Conservation (phyloP, 1,284 basidiomycete genomes). For the Cystobasidiaceae sp. region DNA sequence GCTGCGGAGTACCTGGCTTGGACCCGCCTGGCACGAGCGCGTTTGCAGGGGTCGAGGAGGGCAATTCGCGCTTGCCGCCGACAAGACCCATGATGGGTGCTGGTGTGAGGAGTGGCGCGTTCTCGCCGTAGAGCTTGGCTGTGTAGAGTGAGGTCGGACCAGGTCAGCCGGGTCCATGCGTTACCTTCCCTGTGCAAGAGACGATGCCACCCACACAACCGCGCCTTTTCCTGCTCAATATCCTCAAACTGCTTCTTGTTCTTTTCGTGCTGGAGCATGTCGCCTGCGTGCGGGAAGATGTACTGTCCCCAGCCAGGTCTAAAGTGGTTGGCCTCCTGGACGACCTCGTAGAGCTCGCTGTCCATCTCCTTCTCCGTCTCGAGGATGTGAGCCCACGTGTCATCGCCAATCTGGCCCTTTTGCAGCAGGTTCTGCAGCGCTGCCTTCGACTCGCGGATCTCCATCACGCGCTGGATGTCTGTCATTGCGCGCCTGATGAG, state of each 20-base stretch:
- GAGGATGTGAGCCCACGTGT: conserved; percentile 84
- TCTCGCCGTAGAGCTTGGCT: not conserved
- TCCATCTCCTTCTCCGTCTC: conserved; percentile 95
- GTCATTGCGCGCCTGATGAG: conserved; percentile 88
- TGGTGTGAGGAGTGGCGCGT: not conserved
- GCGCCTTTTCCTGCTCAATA: conserved; percentile 61
- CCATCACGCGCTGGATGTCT: conserved; percentile 76
- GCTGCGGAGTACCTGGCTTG: conserved; percentile 1
- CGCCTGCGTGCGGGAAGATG: conserved; percentile 87
- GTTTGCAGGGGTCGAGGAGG: conserved; percentile 10
- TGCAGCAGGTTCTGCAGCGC: conserved; percentile 82
- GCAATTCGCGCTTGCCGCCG: conserved; percentile 8
- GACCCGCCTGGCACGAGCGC: conserved; percentile 31
- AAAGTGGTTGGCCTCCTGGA: conserved; percentile 90
- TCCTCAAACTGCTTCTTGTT: conserved; percentile 71
- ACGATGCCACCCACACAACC: conserved; percentile 60
- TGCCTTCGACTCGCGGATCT: conserved; percentile 87
- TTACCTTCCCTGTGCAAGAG: too few relatives aligned
- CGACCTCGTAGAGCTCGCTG: conserved; percentile 90
- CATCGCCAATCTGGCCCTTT: conserved; percentile 90
- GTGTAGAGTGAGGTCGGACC: not conserved
- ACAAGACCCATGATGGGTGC: conserved; percentile 15
- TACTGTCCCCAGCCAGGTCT: conserved; percentile 88
- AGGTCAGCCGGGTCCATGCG: not conserved
- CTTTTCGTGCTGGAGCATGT: conserved; percentile 85